Evolutionary conservation across 345 rosid genomes (phyloP).

Genomic region (Acer saccharum): DNA sequence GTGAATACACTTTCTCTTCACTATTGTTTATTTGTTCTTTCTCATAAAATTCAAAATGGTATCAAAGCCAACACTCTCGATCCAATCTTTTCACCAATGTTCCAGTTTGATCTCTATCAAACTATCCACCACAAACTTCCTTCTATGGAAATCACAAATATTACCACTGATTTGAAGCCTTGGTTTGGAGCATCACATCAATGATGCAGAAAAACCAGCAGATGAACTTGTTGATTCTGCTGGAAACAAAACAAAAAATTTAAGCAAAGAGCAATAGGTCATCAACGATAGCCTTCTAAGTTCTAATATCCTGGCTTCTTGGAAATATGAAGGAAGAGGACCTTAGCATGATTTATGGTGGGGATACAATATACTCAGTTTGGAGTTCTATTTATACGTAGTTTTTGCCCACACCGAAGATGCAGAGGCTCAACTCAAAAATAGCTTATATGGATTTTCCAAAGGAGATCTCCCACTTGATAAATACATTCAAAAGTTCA

Average conservation of each 20-base stretch:
- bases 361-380: constrained; percentile 5
- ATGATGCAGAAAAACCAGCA: neutral
- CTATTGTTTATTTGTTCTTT: too few relatives aligned
- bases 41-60: too few relatives aligned
- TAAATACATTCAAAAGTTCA: neutral
- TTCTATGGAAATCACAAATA: too few relatives aligned
- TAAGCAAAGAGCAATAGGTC: neutral
- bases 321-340: neutral
- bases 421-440: neutral
- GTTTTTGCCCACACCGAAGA: neutral
- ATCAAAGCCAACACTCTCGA: too few relatives aligned
- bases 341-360: neutral
- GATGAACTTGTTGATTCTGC: neutral
- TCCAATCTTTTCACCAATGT: too few relatives aligned
- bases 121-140: too few relatives aligned
- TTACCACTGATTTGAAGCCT: too few relatives aligned
- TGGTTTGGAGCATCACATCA: neutral
- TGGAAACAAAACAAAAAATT: neutral
- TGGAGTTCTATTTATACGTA: neutral
- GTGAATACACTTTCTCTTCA: too few relatives aligned
- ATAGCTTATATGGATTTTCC: neutral
- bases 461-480: neutral
- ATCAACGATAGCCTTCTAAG: neutral
- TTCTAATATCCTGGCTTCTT: too few relatives aligned
- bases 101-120: too few relatives aligned